phyloP scores from a whole-genome alignment of 148 eudicot genomes.

The Diospyros kaki region DNA sequence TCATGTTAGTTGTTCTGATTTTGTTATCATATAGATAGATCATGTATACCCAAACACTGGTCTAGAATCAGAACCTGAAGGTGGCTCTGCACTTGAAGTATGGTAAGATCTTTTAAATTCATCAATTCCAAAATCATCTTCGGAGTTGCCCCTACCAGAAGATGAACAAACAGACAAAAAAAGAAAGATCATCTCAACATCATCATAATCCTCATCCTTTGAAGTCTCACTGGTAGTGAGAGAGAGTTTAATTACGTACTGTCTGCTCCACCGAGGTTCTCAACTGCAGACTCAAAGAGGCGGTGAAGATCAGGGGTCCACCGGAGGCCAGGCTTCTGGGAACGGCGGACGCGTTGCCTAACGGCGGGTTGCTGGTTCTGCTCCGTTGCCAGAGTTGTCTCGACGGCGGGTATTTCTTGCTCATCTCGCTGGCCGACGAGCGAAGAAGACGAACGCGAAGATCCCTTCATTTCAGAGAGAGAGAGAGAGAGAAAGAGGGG shows the following conservation, averaged over 20 bases:
- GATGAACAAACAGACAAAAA: background rate
- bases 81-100: constrained; percentile 76
- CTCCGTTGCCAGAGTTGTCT: background rate
- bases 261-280: constrained; percentile 68
- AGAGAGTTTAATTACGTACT: constrained; percentile 27
- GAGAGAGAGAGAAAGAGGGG: no score
- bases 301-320: constrained; percentile 71
- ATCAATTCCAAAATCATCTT: constrained; percentile 58
- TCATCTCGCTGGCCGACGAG: background rate
- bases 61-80: constrained; percentile 51
- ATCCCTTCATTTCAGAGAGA: no score
- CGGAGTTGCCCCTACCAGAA: constrained; percentile 61
- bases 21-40: no score
- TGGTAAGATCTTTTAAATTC: constrained; percentile 59
- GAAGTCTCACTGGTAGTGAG: background rate
- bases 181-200: background rate
- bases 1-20: no score
- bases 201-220: background rate
- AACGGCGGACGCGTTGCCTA: constrained; percentile 43
- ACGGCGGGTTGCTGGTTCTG: constrained; percentile 22
- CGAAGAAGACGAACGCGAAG: background rate
- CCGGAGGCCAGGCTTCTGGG: constrained; percentile 52
- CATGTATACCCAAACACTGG: no score
- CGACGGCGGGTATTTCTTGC: background rate
- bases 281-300: constrained; percentile 52